Evolutionary conservation across 371 early-diverging fungal genomes (phyloP), one percentile per base, ranked within the genome.

Genomic region (Mortierella sp.): DNA sequence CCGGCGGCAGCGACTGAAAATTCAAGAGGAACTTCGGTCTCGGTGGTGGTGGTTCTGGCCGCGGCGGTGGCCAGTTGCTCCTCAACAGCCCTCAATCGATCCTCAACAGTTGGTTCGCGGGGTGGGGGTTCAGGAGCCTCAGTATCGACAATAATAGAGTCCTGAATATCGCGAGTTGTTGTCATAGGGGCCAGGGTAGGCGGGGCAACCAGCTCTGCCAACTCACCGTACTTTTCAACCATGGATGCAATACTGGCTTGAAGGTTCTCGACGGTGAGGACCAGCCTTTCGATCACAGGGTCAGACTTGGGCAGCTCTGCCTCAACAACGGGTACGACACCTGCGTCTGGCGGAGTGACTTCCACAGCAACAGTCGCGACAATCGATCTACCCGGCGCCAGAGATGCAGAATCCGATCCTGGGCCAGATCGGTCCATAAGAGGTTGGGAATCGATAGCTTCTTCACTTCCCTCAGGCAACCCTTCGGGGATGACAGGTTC

Each of bases 221-320:
- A 16, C 14, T 76, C 72, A 38, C 65, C 29, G 60, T 74, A 75
- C n/a, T 76, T 79, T 51, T 76, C 74, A 21, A 74, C 75, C 75
- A 83, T 72, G 27, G 71, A 51, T 1, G 71, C 70, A 41, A 80
- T 72, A 38, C 41, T 48, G 7, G 70, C 55, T 38, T 77, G 77
- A 12, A 83, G 72, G 1, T 21, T 46, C 21, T 76, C 58, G 18
- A 80, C 46, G 7, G 71, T 71, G 18, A 68, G 46, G 7, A 73
- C 14, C 0, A 83, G 74, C 0, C 54, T 54, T 7, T 75, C 74
- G n/a, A 74, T n/a, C 6, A 29, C 38, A 27, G 70, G 63, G 29
- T 74, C 63, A 14, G 77, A 71, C 0, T 58, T 73, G 1, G 41
- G 51, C 29, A 12, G 6, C 4, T 65, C 32, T 71, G 54, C 32